phyloP scores from a whole-genome alignment of 371 early-diverging fungal genomes.

The Mortierella sp. region DNA sequence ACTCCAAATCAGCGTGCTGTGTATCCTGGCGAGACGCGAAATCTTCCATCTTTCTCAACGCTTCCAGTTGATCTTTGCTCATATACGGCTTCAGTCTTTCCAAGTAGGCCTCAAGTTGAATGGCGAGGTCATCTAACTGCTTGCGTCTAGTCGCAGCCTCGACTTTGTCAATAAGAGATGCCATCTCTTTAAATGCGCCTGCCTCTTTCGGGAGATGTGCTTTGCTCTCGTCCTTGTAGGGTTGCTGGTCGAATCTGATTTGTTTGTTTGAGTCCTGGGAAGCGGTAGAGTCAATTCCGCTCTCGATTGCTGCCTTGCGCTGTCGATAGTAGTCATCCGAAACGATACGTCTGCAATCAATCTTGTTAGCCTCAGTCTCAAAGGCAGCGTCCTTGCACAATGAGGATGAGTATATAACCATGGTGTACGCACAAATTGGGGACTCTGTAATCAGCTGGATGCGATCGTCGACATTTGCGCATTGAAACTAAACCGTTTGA shows the following conservation, averaged over 20 bases:
- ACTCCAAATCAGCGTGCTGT: slow-evolving; percentile 9
- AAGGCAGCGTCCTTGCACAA: slow-evolving; percentile 78
- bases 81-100: slow-evolving; percentile 7
- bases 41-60: slow-evolving; percentile 5
- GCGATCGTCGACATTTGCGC: slow-evolving; percentile 61
- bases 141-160: not conserved
- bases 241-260: slow-evolving; percentile 16
- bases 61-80: slow-evolving; percentile 9
- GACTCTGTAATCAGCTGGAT: slow-evolving; percentile 73
- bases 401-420: slow-evolving; percentile 76
- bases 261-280: slow-evolving; percentile 15
- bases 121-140: slow-evolving; percentile 7
- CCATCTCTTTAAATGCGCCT: not conserved
- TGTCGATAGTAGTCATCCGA: slow-evolving; percentile 60
- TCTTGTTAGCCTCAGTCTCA: slow-evolving; percentile 63
- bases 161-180: not conserved
- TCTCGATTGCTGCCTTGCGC: slow-evolving; percentile 18
- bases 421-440: slow-evolving; percentile 77
- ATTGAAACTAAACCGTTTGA: slow-evolving; percentile 67
- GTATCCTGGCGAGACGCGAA: not conserved
- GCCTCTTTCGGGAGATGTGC: not conserved
- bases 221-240: not conserved
- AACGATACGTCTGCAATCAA: slow-evolving; percentile 73
- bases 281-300: slow-evolving; percentile 7
- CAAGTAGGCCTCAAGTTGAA: not conserved